phyloP scores from a whole-genome alignment of 2,329 filamentous ascomycete species.

The Basipetospora chlamydospora region DNA sequence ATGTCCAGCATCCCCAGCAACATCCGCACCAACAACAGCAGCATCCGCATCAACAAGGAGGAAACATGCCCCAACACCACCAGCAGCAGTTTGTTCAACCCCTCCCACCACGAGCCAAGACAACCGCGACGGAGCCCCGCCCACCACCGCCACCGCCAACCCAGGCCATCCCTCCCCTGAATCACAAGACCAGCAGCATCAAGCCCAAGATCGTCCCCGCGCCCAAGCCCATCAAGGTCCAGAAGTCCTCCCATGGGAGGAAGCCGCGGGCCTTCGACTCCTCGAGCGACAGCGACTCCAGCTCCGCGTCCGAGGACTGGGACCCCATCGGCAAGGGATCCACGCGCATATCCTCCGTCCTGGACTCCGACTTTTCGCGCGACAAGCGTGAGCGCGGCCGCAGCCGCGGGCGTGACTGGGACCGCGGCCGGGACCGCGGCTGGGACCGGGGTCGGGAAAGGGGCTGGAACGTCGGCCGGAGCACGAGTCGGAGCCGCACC shows the following conservation, averaged over 20 bases:
- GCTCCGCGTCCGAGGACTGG: background rate
- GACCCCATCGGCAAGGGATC: too few species aligned
- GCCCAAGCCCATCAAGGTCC: too few species aligned
- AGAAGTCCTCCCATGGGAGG: too few species aligned
- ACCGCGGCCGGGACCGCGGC: too few species aligned
- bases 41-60: slow-evolving; percentile 1
- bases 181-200: too few species aligned
- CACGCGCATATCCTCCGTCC: too few species aligned
- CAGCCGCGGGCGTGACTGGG: background rate
- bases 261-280: background rate
- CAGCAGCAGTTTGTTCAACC: background rate
- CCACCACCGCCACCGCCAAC: background rate
- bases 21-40: background rate
- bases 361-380: background rate
- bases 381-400: background rate
- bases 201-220: too few species aligned
- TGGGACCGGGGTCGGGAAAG: background rate
- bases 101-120: background rate
- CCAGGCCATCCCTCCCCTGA: background rate
- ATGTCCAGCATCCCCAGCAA: background rate
- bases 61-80: background rate
- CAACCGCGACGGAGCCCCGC: background rate
- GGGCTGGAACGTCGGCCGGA: background rate
- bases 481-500: background rate
- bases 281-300: background rate